These are phyloP conservation scores for Pythium periplocum DNA, from an alignment of 352 stramenopile species.

Conservation along the genomic window DNA sequence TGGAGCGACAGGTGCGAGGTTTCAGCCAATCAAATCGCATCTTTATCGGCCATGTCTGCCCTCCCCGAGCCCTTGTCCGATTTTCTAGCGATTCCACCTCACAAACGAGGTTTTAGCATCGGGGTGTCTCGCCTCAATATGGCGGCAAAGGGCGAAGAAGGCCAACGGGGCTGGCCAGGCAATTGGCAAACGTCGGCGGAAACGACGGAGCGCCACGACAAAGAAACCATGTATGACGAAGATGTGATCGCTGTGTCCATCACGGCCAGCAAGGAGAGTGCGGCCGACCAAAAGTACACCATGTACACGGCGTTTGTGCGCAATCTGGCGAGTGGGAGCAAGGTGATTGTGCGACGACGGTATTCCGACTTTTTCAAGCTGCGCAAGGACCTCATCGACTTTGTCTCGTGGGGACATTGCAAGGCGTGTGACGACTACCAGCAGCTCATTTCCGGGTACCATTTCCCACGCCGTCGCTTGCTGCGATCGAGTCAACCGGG, in stretches of 20 bases:
- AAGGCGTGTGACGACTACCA: constrained; percentile 52
- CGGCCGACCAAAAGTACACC: constrained; percentile 56
- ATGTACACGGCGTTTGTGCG: constrained; percentile 84
- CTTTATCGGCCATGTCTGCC: too few species aligned
- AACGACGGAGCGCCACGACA: too few species aligned
- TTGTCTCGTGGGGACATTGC: constrained; percentile 78
- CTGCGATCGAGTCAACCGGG: constrained; percentile 60
- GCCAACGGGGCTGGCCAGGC: too few species aligned
- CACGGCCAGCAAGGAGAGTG: constrained; percentile 23
- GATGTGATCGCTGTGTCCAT: constrained; percentile 23
- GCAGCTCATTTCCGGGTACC: constrained; percentile 69
- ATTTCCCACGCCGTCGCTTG: constrained; percentile 69
- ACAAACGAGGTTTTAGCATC: too few species aligned
- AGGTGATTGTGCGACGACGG: constrained; percentile 70
- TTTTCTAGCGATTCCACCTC: neutral
- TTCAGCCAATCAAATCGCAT: constrained; percentile 4
- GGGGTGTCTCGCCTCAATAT: too few species aligned
- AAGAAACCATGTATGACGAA: constrained; percentile 21
- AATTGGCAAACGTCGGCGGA: too few species aligned
- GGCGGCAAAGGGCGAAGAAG: too few species aligned
- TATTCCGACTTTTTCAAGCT: constrained; percentile 87
- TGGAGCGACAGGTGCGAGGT: neutral
- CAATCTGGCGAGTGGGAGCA: constrained; percentile 62
- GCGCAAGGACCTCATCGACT: constrained; percentile 75
- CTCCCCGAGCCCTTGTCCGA: constrained; percentile 16